A percentile compares a stretch with the other conserved stretches of the same genome.
Evolutionary conservation across 495 filamentous ascomycete species (phyloP).

Genomic region (Terfezia boudieri): DNA sequence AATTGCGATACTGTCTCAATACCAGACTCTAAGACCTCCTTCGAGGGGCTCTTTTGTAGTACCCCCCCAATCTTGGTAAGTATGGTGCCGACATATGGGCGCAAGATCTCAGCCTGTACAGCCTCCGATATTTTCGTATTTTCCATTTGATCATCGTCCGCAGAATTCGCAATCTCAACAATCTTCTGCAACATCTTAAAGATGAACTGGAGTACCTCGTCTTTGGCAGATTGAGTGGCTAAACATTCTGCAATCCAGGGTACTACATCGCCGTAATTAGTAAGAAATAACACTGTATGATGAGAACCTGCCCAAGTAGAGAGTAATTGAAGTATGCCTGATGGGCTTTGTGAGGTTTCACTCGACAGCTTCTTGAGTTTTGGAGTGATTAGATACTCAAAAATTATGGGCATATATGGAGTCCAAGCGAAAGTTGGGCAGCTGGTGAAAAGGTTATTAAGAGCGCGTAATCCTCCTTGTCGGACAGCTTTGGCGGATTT

Average conservation of each 20-base stretch:
- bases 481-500: constrained; percentile 44
- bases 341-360: constrained; percentile 75
- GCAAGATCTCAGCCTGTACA: constrained; percentile 40
- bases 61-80: constrained; percentile 43
- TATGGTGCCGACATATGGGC: constrained; percentile 44
- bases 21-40: constrained; percentile 47
- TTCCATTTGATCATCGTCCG: constrained; percentile 27
- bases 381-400: constrained; percentile 50
- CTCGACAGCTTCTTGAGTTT: constrained; percentile 57
- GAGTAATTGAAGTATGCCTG: constrained; percentile 59
- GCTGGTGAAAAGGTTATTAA: constrained; percentile 52
- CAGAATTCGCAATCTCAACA: constrained; percentile 29
- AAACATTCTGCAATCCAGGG: constrained; percentile 49
- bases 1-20: constrained; percentile 56
- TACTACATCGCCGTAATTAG: constrained; percentile 41
- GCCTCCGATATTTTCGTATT: constrained; percentile 34
- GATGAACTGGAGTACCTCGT: constrained; percentile 68
- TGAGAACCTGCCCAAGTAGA: constrained; percentile 51
- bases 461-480: constrained; percentile 51
- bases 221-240: constrained; percentile 50
- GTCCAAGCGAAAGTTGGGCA: constrained; percentile 44
- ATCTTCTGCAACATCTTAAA: constrained; percentile 50
- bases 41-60: constrained; percentile 39
- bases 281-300: constrained; percentile 43
- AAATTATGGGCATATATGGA: constrained; percentile 42